phyloP scores from a whole-genome alignment of 1,284 basidiomycete species.

The Polyporus tsugae region DNA sequence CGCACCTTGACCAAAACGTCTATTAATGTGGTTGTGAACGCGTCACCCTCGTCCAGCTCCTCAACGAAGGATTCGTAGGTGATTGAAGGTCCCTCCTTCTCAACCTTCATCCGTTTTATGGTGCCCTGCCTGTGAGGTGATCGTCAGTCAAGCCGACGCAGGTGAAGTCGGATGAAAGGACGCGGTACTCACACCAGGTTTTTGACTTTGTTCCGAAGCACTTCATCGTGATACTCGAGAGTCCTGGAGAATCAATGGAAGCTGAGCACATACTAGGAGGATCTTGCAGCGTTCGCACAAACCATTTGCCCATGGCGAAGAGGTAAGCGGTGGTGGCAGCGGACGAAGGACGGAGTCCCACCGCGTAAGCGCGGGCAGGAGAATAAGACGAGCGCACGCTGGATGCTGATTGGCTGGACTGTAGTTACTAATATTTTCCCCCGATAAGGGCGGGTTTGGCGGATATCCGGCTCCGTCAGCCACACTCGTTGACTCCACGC shows the following conservation, averaged over 20 bases:
- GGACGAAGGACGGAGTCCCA: slow-evolving; percentile 20
- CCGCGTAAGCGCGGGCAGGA: slow-evolving; percentile 24
- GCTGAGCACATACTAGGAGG: slow-evolving; percentile 14
- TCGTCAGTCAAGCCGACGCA: slow-evolving; percentile 5
- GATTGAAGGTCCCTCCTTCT: slow-evolving; percentile 64
- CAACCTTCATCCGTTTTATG: slow-evolving; percentile 66
- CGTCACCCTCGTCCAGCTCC: slow-evolving; percentile 75
- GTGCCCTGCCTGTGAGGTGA: slow-evolving; percentile 60
- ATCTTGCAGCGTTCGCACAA: slow-evolving; percentile 13
- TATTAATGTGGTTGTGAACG: slow-evolving; percentile 73
- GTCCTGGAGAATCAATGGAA: slow-evolving; percentile 56
- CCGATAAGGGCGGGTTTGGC: slow-evolving; percentile 13
- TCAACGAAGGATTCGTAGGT: slow-evolving; percentile 76
- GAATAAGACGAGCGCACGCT: slow-evolving; percentile 12
- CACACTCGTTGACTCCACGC: slow-evolving; percentile 14
- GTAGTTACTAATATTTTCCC: slow-evolving; percentile 24
- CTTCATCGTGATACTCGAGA: slow-evolving; percentile 70
- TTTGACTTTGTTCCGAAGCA: slow-evolving; percentile 73
- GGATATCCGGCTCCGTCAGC: slow-evolving; percentile 14
- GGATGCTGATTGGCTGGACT: slow-evolving; percentile 19
- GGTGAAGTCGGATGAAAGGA: background rate
- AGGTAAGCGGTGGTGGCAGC: slow-evolving; percentile 23
- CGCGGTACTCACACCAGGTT: slow-evolving; percentile 66
- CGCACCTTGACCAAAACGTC: slow-evolving; percentile 78
- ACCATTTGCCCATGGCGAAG: slow-evolving; percentile 44